A percentile compares a stretch with the other conserved stretches of the same genome.
Conservation (phyloP, 306 rosid genomes). For the Carpinus viminea region DNA sequence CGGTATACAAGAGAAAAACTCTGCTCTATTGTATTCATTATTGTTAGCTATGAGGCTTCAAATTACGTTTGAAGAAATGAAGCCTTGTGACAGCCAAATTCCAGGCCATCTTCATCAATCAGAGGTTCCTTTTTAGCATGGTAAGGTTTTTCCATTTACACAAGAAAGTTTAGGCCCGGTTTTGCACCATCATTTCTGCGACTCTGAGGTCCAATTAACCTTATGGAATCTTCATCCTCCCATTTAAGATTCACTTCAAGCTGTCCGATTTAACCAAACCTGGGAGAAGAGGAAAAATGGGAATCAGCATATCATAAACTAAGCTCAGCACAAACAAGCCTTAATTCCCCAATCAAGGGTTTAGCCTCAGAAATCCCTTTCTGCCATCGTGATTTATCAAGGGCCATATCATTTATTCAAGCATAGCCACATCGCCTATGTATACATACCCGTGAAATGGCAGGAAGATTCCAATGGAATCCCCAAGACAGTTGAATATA, state of each 20-base stretch:
- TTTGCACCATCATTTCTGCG: background rate
- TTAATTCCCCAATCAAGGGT: background rate
- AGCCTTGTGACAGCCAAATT: background rate
- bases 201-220: background rate
- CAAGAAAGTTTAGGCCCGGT: background rate
- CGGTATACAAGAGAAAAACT: too few relatives aligned
- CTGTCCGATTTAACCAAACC: background rate
- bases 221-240: background rate
- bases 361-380: background rate
- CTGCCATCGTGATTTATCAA: background rate
- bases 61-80: background rate
- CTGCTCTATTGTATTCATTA: too few relatives aligned
- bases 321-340: background rate
- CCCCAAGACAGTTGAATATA: background rate
- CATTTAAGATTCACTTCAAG: background rate
- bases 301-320: background rate
- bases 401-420: background rate
- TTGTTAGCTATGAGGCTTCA: background rate
- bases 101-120: background rate
- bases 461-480: too few relatives aligned
- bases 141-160: background rate
- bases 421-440: background rate
- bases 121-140: background rate
- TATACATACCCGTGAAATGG: too few relatives aligned
- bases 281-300: background rate